Percentiles rank a stretch among this genome's conserved stretches.
These are phyloP conservation scores for Beta corolliflora DNA, from an alignment of 179 eudicot genomes.

Conservation along the genomic window DNA sequence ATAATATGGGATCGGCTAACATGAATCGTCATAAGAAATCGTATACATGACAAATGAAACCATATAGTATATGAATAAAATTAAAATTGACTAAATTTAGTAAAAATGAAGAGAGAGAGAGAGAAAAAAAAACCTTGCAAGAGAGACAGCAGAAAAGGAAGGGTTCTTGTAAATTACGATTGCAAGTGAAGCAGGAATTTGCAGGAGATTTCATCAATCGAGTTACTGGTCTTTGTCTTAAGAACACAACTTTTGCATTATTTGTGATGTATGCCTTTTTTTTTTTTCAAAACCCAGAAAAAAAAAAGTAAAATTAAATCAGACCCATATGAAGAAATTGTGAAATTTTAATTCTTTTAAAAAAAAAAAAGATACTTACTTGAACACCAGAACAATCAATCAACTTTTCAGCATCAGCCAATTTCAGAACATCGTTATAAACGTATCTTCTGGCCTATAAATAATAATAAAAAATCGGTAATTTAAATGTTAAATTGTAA, in stretches of 20 bases:
- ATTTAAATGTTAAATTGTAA: neutral
- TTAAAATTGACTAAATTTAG: neutral
- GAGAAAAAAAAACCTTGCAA: constrained; percentile 58
- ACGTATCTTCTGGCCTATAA: constrained; percentile 75
- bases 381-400: constrained; percentile 74
- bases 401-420: constrained; percentile 68
- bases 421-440: constrained; percentile 70
- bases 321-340: neutral
- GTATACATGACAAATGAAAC: neutral
- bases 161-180: constrained; percentile 60
- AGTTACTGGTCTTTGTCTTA: constrained; percentile 52
- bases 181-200: constrained; percentile 54
- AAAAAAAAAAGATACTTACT: constrained; percentile 35
- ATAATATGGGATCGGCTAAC: too few species aligned
- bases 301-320: neutral
- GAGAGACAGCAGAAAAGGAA: constrained; percentile 60
- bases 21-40: neutral
- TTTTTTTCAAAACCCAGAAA: neutral
- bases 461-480: neutral
- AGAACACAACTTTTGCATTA: constrained; percentile 66
- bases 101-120: neutral
- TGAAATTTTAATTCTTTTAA: neutral
- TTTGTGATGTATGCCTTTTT: constrained; percentile 43
- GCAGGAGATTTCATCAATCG: constrained; percentile 40
- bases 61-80: too few species aligned